These are phyloP conservation scores for Beauveria asiatica DNA, from an alignment of 2,329 filamentous ascomycete genomes.

Conservation along the genomic window DNA sequence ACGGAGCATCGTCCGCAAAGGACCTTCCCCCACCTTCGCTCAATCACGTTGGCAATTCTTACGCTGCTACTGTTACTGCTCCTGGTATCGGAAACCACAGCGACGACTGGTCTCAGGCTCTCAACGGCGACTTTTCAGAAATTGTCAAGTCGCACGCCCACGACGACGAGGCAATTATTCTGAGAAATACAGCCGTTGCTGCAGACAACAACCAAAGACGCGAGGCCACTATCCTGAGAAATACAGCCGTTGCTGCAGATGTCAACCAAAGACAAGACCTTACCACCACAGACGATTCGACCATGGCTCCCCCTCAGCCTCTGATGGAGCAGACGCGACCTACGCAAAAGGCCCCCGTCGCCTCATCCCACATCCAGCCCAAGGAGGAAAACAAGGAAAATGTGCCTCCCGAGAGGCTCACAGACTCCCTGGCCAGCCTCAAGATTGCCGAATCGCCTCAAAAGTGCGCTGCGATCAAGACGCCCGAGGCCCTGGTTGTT, in stretches of 20 bases:
- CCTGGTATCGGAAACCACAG: not conserved
- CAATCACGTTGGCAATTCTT: not conserved
- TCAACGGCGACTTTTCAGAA: slow-evolving; percentile 2
- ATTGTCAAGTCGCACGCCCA: slow-evolving; percentile 2
- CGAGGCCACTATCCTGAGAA: not conserved
- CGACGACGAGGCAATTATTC: not conserved
- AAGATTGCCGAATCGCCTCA: not conserved
- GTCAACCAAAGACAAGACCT: not conserved
- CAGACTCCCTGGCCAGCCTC: not conserved
- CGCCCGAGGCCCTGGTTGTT: not conserved
- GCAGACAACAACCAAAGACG: not conserved
- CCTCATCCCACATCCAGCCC: not conserved
- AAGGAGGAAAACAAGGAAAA: slow-evolving; percentile 10
- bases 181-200: not conserved
- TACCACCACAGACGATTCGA: not conserved
- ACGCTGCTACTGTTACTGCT: not conserved
- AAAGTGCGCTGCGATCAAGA: not conserved
- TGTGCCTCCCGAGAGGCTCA: slow-evolving; percentile 2
- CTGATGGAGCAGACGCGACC: slow-evolving; percentile 27
- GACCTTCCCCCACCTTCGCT: not conserved
- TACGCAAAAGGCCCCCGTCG: slow-evolving; percentile 26
- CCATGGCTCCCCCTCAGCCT: slow-evolving; percentile 5
- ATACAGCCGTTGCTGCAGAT: not conserved
- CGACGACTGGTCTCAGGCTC: slow-evolving; percentile 4
- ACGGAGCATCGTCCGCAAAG: not conserved